phyloP scores from a whole-genome alignment of 208 protist species.

The Wallacemonas sp. region DNA sequence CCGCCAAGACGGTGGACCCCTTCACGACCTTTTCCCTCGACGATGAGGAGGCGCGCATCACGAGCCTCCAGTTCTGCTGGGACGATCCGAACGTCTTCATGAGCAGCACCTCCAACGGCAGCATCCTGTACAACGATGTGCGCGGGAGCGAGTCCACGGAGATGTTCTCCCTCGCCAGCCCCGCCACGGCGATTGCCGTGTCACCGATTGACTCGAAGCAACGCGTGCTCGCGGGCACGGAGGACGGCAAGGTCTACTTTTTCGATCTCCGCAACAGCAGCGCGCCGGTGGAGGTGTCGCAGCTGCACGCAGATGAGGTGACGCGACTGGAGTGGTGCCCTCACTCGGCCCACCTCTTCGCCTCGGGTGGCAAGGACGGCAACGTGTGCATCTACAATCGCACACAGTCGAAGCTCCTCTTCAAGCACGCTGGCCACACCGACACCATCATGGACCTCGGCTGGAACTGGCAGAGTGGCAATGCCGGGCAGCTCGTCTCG shows the following conservation, averaged over 20 bases:
- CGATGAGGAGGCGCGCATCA: conserved; percentile 52
- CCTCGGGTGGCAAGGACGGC: conserved; percentile 72
- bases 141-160: conserved; percentile 36
- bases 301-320: conserved; percentile 66
- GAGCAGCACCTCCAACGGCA: conserved; percentile 44
- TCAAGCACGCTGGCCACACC: conserved; percentile 87
- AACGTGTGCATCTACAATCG: conserved; percentile 74
- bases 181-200: conserved; percentile 43
- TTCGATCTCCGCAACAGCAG: conserved; percentile 73
- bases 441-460: conserved; percentile 80
- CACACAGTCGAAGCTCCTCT: conserved; percentile 57
- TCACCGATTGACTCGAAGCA: conserved; percentile 61
- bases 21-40: conserved; percentile 42
- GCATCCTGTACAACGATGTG: conserved; percentile 57
- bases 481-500: conserved; percentile 78
- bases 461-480: conserved; percentile 89
- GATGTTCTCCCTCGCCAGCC: conserved; percentile 46
- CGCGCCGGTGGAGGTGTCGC: conserved; percentile 41
- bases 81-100: conserved; percentile 48
- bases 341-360: conserved; percentile 81
- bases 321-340: conserved; percentile 82
- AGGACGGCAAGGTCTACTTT: conserved; percentile 54
- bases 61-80: conserved; percentile 71
- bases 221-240: conserved; percentile 55
- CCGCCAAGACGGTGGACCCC: conserved; percentile 50